Conservation (phyloP, 768 basidiomycete genomes). For the Tylopilus plumbeoviolaceoides region DNA sequence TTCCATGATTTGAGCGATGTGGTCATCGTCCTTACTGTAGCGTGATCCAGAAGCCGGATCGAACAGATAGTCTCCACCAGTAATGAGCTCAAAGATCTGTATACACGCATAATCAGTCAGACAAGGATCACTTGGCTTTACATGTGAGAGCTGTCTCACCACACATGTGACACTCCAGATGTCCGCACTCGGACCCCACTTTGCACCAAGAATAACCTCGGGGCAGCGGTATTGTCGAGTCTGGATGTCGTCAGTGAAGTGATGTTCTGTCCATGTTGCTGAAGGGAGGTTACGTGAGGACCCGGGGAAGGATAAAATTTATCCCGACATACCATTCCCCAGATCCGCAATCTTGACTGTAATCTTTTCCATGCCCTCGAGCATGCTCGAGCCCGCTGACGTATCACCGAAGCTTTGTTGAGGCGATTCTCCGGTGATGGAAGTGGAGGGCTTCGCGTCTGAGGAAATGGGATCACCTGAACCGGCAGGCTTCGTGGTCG, state of each 20-base stretch:
- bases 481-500: slow-evolving; percentile 17
- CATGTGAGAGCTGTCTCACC: slow-evolving; percentile 43
- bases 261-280: slow-evolving; percentile 89
- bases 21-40: slow-evolving; percentile 95
- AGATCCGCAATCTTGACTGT: slow-evolving; percentile 99
- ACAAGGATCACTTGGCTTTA: not conserved
- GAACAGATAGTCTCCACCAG: slow-evolving; percentile 96
- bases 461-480: slow-evolving; percentile 15
- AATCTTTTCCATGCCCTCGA: slow-evolving; percentile 58
- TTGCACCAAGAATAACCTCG: slow-evolving; percentile 93
- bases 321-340: slow-evolving; percentile 70
- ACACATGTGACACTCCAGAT: slow-evolving; percentile 96
- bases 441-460: slow-evolving; percentile 26
- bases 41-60: slow-evolving; percentile 93
- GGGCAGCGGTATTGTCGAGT: slow-evolving; percentile 97
- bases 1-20: slow-evolving; percentile 98
- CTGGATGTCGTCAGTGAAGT: slow-evolving; percentile 98
- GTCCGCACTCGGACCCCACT: slow-evolving; percentile 94
- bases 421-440: slow-evolving; percentile 27
- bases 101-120: not conserved
- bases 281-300: slow-evolving; percentile 3
- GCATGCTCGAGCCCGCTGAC: slow-evolving; percentile 27
- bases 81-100: slow-evolving; percentile 91
- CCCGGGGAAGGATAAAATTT: not conserved
- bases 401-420: slow-evolving; percentile 24